Conservation (phyloP, 2,329 filamentous ascomycete species). For the Aspergillus floridensis region DNA sequence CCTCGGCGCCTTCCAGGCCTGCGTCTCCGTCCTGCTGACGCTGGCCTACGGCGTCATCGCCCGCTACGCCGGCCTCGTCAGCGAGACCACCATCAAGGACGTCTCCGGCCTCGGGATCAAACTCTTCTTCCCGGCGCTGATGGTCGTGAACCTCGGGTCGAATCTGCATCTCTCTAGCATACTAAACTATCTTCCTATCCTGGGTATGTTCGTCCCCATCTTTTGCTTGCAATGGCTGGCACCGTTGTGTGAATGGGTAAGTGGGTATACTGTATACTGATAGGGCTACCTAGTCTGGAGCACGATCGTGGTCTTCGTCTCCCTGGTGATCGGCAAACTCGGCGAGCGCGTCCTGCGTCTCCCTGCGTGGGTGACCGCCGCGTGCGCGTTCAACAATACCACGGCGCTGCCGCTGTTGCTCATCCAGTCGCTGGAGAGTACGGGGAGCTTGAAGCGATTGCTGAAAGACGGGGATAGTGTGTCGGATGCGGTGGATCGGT, state of each 20-base stretch:
- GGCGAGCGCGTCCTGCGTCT: slow-evolving; percentile 49
- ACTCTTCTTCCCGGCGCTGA: slow-evolving; percentile 53
- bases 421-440: slow-evolving; percentile 52
- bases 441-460: slow-evolving; percentile 56
- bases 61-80: slow-evolving; percentile 51
- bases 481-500: slow-evolving; percentile 53
- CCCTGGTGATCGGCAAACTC: slow-evolving; percentile 47
- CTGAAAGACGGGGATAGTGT: slow-evolving; percentile 44
- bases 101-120: slow-evolving; percentile 54
- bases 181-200: slow-evolving; percentile 49
- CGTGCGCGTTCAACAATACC: slow-evolving; percentile 58
- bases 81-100: slow-evolving; percentile 49
- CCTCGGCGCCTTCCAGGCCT: slow-evolving; percentile 55
- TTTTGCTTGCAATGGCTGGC: no score
- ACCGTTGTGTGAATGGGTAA: no score
- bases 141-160: slow-evolving; percentile 54
- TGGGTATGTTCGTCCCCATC: slow-evolving; percentile 35
- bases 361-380: slow-evolving; percentile 54
- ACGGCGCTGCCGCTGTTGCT: slow-evolving; percentile 54
- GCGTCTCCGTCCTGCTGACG: slow-evolving; percentile 54
- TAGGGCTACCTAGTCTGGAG: slow-evolving; percentile 46
- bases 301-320: slow-evolving; percentile 49
- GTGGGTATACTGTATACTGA: neutral
- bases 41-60: slow-evolving; percentile 53
- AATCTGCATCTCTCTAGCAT: slow-evolving; percentile 50